phyloP scores from a whole-genome alignment of 1,139 yeast genomes.

The Scheffersomyces stambukii region DNA sequence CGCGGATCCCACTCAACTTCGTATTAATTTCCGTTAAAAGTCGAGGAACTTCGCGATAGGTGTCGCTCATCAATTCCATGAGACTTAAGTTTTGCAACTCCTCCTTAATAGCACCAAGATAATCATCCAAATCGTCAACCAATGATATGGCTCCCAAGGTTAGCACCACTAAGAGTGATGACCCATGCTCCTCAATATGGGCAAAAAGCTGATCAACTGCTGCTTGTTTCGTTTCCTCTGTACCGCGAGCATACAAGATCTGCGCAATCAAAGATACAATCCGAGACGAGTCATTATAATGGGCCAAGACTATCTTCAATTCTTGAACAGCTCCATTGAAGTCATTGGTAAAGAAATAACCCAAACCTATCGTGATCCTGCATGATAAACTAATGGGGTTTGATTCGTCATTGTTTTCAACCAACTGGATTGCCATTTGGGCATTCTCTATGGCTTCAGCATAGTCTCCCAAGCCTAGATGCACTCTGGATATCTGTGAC shows the following conservation, averaged over 20 bases:
- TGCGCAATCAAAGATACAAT: constrained; percentile 75
- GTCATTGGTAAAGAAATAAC: constrained; percentile 57
- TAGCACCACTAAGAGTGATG: constrained; percentile 61
- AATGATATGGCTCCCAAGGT: constrained; percentile 80
- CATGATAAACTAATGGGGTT: constrained; percentile 45
- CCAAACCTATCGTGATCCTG: constrained; percentile 65
- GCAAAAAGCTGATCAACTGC: constrained; percentile 71
- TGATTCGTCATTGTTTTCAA: constrained; percentile 31
- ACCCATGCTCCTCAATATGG: constrained; percentile 59
- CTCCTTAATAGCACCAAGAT: constrained; percentile 59
- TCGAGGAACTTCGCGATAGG: constrained; percentile 53
- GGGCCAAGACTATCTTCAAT: constrained; percentile 54
- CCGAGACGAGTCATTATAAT: constrained; percentile 46
- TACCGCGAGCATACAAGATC: constrained; percentile 69
- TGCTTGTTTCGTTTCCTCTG: constrained; percentile 72
- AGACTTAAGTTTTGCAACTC: constrained; percentile 57
- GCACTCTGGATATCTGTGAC: constrained; percentile 66
- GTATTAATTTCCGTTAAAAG: constrained; percentile 51
- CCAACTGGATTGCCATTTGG: constrained; percentile 49
- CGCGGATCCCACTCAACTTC: constrained; percentile 18
- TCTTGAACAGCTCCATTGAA: constrained; percentile 65
- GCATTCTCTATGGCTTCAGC: constrained; percentile 60
- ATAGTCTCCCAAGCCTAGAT: constrained; percentile 56
- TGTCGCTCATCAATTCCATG: constrained; percentile 45
- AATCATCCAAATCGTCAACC: constrained; percentile 56